Evolutionary conservation across 345 rosid species (phyloP).

Genomic region (Euphorbia tirucalli): DNA sequence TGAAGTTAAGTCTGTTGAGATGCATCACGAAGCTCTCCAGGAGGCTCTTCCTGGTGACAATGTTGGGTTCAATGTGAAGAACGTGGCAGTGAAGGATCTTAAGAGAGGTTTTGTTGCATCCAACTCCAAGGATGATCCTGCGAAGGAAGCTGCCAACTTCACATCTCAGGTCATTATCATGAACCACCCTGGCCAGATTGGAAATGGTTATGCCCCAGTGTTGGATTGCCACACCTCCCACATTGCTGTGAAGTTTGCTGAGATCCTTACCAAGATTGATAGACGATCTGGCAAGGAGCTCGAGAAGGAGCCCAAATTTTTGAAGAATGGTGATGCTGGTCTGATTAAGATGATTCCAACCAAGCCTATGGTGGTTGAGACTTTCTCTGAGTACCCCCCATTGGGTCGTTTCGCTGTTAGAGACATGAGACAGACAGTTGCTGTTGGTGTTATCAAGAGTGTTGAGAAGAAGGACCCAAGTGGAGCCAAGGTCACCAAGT

Average conservation of each 20-base stretch:
- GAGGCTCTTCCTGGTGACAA: constrained; percentile 16
- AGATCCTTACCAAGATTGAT: constrained; percentile 65
- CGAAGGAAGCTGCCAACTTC: constrained; percentile 44
- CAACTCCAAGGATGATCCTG: constrained; percentile 46
- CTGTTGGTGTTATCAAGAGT: constrained; percentile 24
- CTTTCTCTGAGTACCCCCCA: constrained; percentile 23
- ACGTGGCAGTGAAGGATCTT: constrained; percentile 41
- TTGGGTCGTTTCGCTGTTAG: constrained; percentile 28
- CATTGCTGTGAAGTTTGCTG: constrained; percentile 60
- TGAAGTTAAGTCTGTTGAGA: constrained; percentile 18
- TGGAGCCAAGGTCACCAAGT: constrained; percentile 27
- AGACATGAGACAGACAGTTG: constrained; percentile 29
- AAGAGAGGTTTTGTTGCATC: constrained; percentile 42
- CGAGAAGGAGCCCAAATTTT: constrained; percentile 65
- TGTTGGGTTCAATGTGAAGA: constrained; percentile 43
- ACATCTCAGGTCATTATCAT: constrained; percentile 58
- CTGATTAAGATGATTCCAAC: constrained; percentile 14
- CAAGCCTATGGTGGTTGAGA: constrained; percentile 31
- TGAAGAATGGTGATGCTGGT: constrained; percentile 66
- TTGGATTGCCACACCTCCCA: constrained; percentile 60
- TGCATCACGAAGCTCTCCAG: constrained; percentile 20
- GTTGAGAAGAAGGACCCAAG: constrained; percentile 25
- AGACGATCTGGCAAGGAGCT: constrained; percentile 68
- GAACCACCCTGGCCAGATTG: constrained; percentile 68
- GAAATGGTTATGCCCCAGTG: constrained; percentile 56